Evolutionary conservation across 1,284 basidiomycete species (phyloP), one percentile per base, ranked within the genome.

Genomic region (Tylopilus sp.): DNA sequence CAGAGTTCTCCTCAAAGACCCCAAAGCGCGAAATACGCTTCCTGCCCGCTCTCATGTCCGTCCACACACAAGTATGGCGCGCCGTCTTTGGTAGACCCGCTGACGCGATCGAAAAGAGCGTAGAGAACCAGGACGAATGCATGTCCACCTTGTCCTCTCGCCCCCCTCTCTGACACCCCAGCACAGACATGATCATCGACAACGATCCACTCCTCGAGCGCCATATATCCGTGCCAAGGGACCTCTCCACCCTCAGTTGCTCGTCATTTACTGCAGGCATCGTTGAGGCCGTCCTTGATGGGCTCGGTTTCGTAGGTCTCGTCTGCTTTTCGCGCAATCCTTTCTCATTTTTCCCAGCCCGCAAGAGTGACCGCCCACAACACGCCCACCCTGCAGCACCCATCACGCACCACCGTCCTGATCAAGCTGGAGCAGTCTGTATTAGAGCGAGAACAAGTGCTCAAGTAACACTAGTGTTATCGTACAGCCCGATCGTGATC

Each of bases 261-360:
- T 97, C 95, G 31, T 97, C 96, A 1, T 90, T 97, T 65, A 94
- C 94, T 0, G 96, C 96, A 6, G 96, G 97, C 0, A 87, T 99
- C 48, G 94, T 99, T 4, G 97, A 99, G 71, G 96, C 94, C 7
- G 92, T 97, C 4, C 75, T 99, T 51, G 96, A 99, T 65, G 95
- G 94, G 0, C 75, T 97, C 18, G 92, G 94, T 48, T 94, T 99
- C 58, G 95, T 97, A 64, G 68, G 94, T 84, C 9, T 38, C 39
- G 23, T 41, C 45, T 4, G 40, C 43, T 33, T 48, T 44, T 38
- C 15, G 31, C 46, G 3, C 49, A 31, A 16, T 44, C n/a, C 34
- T 44, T 54, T 37, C 48, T 48, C 53, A 48, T 41, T 46, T 15
- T 42, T 54, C 38, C 15, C 65, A 98, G 95, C 96, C 96, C 11